Evolutionary conservation across 2,329 filamentous ascomycete species (phyloP).

Genomic region (Verticillium alfalfae): DNA sequence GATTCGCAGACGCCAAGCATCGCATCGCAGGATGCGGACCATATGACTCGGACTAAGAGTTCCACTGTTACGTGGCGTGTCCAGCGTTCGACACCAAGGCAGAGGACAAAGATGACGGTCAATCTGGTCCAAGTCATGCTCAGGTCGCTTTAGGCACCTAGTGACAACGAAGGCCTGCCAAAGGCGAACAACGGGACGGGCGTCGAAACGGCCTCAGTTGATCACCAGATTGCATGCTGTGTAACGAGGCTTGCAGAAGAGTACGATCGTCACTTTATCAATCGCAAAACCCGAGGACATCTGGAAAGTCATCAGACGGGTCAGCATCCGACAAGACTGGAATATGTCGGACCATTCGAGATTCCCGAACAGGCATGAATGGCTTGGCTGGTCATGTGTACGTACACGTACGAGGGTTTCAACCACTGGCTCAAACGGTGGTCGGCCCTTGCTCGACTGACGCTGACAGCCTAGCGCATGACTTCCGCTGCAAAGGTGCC

Average conservation of each 20-base stretch:
- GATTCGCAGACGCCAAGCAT: not conserved
- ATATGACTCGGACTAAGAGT: not conserved
- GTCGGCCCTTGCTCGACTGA: not conserved
- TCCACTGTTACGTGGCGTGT: not conserved
- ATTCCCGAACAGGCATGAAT: not conserved
- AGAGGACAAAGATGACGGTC: not conserved
- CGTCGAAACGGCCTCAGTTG: not conserved
- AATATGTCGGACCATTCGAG: not conserved
- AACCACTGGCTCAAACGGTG: not conserved
- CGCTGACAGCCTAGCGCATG: not conserved
- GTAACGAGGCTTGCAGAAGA: not conserved
- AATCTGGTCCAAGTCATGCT: not conserved
- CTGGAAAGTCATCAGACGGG: not conserved
- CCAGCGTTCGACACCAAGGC: not conserved
- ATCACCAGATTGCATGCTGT: not conserved
- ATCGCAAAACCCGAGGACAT: not conserved
- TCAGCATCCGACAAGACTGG: not conserved
- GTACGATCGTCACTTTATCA: not conserved
- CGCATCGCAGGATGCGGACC: not conserved
- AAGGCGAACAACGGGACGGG: too few relatives aligned
- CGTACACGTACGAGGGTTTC: not conserved
- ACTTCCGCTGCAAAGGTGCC: not conserved
- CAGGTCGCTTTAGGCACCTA: too few relatives aligned
- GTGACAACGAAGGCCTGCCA: too few relatives aligned
- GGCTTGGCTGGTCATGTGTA: not conserved